A percentile compares a stretch with the other conserved stretches of the same genome.
Evolutionary conservation across 331 rosid species (phyloP).

Genomic region (Saraca asoca): DNA sequence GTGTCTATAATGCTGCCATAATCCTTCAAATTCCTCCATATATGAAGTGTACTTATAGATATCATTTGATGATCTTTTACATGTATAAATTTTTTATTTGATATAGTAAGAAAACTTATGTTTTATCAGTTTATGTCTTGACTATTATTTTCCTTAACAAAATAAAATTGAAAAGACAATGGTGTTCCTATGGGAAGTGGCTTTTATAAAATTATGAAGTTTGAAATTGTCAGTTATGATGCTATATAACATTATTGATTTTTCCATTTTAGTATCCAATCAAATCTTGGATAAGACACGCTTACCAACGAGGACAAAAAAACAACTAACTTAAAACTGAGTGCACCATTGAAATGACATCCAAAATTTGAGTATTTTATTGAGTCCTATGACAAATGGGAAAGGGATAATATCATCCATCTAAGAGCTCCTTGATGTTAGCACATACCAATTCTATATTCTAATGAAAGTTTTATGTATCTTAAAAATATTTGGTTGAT

Average conservation of each 20-base stretch:
- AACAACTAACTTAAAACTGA: constrained; percentile 21
- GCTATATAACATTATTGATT: neutral
- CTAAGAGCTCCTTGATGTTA: constrained; percentile 13
- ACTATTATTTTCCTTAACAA: too few species aligned
- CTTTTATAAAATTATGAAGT: too few species aligned
- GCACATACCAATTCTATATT: neutral
- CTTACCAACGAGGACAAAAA: neutral
- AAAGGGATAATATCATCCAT: constrained; percentile 14
- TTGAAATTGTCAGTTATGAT: neutral
- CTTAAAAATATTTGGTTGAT: constrained; percentile 26
- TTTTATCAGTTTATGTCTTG: neutral
- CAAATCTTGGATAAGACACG: neutral
- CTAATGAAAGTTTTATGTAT: neutral
- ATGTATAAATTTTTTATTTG: neutral
- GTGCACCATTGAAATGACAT: constrained; percentile 8
- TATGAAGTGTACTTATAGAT: too few species aligned
- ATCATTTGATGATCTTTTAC: constrained; percentile 8
- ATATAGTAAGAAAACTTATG: neutral
- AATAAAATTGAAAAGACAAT: too few species aligned
- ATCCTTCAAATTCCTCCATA: too few species aligned
- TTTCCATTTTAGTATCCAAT: neutral
- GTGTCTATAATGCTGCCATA: too few species aligned
- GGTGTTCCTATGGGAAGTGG: too few species aligned
- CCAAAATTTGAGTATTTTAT: neutral
- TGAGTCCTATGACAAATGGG: constrained; percentile 10